Evolutionary conservation across 495 filamentous ascomycete genomes (phyloP), one percentile per base, ranked within the genome.

Genomic region (Penicillium desertorum): DNA sequence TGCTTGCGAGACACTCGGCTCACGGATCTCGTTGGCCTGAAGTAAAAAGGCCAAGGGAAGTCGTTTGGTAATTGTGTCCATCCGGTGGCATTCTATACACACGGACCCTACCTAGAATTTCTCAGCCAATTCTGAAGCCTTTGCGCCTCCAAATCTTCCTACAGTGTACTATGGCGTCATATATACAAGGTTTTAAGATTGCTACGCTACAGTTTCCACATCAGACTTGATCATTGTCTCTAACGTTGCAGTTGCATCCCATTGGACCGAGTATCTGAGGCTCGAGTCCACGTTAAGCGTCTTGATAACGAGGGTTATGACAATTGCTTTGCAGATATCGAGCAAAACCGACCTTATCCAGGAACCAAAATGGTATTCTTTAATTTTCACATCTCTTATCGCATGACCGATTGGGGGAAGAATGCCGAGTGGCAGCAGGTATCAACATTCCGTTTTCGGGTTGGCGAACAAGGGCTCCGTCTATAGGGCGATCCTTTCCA

Each of bases 211-310:
- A 39, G 49, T 45, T 59, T 63, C 64, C 62, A 63, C 62, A 7
- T 60, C 22, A 17, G 56, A 65, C 61, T 62, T 56, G 47, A 53
- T 53, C 43, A 69, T 67, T 69, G 64, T 69, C 44, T 60, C 39
- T 30, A 67, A 43, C 55, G 66, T 69, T 69, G 59, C 66, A 67
- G 64, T 69, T 67, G 64, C 66, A 62, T 65, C 43, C 61, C 58
- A 51, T 16, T 36, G 27, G 7, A 25, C 34, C 44, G 29, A 27
- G n/a, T 6, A 45, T 45, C 37, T 25, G 43, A 8, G 23, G 34
- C 2, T 32, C 43, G n/a, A 29, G 27, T 25, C 39, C 50, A 57
- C 23, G 50, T 47, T 37, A 6, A 17, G 43, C 50, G 30, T 51
- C 23, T 49, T 46, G 45, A 56, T 54, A 30, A 48, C 19, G 30